Base-by-base conservation (phyloP, 1,284 basidiomycete genomes). In the Moniliella sp. region DNA sequence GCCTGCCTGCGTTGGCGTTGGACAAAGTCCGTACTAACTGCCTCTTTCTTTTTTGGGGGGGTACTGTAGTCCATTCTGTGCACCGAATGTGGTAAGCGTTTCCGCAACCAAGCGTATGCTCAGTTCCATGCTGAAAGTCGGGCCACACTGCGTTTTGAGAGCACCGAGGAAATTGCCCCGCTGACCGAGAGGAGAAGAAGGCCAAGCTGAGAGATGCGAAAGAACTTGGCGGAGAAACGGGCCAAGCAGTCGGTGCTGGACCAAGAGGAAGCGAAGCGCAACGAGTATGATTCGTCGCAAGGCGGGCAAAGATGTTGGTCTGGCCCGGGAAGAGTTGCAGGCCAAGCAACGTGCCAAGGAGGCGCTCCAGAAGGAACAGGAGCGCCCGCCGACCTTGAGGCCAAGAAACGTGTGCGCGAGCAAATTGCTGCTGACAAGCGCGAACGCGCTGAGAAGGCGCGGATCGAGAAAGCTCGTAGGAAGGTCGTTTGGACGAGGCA, bases 71-170 rank as follows among this genome's bases (percentile, higher is more conserved):
- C 49, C 2, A 51, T 59, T 41, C 47, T 50, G 27, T 59, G 56
- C 40, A 35, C 41, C 28, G 48, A 48, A 11, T 59, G 56, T 28
- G 44, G 45, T 25, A 59, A 57, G 34, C 31, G 45, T 15, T 48
- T 60, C 68, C 75, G 73, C 55, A 82, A 80, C 42, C 75, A 78
- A 4, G 81, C 78, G 1, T 67, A 88, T 8, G 86, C 86, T 12
- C 78, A 78, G 48, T 93, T 76, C 63, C 86, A 94, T 54, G 86
- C 86, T 2, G 82, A 91, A 62, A 79, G 75, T 42, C 86, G 86
- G 0, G 86, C 94, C 57, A 76, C 48, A 14, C 43, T 53, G 18
- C 93, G 93, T 46, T 83, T 88, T 56, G 86, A 97, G 61, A 84
- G 79, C 3, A 79, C 75, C 0, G 84, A 94, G 56, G 86, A 91